Conservation (phyloP, 352 stramenopile species). For the Globisporangium barbulae region DNA sequence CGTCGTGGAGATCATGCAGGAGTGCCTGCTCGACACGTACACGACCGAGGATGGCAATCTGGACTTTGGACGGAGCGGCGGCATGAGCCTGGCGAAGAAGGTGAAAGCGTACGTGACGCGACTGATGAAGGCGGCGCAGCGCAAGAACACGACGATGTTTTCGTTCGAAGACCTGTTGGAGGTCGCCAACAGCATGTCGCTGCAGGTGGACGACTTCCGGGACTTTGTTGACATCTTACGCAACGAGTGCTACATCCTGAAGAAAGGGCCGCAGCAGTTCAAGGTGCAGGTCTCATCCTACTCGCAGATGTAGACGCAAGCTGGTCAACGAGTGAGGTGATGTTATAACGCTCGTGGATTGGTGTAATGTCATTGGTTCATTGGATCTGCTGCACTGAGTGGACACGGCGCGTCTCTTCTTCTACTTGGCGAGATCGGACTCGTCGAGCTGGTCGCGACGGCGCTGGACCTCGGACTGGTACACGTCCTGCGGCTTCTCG, state of each 20-base stretch:
- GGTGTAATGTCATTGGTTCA: not conserved
- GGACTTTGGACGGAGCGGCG: conserved; percentile 77
- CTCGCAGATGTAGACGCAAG: conserved; percentile 18
- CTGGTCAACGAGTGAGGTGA: not conserved
- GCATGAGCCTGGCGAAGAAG: conserved; percentile 68
- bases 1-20: conserved; percentile 96
- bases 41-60: conserved; percentile 85
- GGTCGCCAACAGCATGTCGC: conserved; percentile 65
- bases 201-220: conserved; percentile 76
- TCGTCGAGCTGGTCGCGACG: conserved; percentile 66
- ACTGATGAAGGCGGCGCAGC: conserved; percentile 64
- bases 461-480: conserved; percentile 64
- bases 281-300: conserved; percentile 71
- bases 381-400: conserved; percentile 1
- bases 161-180: conserved; percentile 74
- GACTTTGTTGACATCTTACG: conserved; percentile 87
- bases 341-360: not conserved
- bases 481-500: conserved; percentile 76
- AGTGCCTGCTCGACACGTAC: conserved; percentile 90
- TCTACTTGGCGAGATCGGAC: conserved; percentile 23
- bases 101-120: conserved; percentile 80
- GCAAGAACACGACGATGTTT: conserved; percentile 63
- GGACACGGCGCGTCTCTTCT: not conserved
- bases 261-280: conserved; percentile 77
- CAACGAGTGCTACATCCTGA: conserved; percentile 83